Percentiles rank a stretch among this genome's conserved stretches.
Evolutionary conservation across 2,329 filamentous ascomycete genomes (phyloP).

Genomic region (Coccinonectria pachysandricola): DNA sequence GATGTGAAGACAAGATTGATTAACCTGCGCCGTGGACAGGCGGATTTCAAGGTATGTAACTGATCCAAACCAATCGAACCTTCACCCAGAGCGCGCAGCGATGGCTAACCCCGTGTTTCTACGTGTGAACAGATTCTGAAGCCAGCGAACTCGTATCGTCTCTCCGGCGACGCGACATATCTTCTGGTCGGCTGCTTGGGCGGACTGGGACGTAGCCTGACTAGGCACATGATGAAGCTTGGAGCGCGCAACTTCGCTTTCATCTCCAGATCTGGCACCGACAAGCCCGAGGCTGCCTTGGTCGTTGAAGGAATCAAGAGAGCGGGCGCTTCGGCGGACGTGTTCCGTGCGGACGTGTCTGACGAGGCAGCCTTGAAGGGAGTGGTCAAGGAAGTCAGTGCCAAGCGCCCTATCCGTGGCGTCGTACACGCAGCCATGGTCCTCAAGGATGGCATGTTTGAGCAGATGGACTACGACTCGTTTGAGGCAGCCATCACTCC

Average conservation of each 20-base stretch:
- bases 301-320: slow-evolving; percentile 8
- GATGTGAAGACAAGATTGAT: too few relatives aligned
- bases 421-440: slow-evolving; percentile 16
- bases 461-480: too few relatives aligned
- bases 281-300: slow-evolving; percentile 8
- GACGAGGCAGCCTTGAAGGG: slow-evolving; percentile 1
- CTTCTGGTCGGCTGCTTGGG: slow-evolving; percentile 9
- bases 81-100: background rate
- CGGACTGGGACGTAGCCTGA: slow-evolving; percentile 8
- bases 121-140: background rate
- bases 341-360: slow-evolving; percentile 3
- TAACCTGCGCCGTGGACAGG: too few relatives aligned
- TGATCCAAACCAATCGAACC: background rate
- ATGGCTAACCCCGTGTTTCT: background rate
- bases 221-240: slow-evolving; percentile 4
- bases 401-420: slow-evolving; percentile 10
- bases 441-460: slow-evolving; percentile 1
- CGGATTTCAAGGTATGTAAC: background rate
- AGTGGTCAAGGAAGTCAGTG: slow-evolving; percentile 1
- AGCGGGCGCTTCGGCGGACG: background rate
- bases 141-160: too few relatives aligned
- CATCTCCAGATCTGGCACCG: slow-evolving; percentile 14
- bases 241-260: slow-evolving; percentile 19
- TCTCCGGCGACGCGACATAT: too few relatives aligned
- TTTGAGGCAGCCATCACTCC: too few relatives aligned